Conservation (phyloP, 2,329 filamentous ascomycete species). For the Elsinoe necatrix region DNA sequence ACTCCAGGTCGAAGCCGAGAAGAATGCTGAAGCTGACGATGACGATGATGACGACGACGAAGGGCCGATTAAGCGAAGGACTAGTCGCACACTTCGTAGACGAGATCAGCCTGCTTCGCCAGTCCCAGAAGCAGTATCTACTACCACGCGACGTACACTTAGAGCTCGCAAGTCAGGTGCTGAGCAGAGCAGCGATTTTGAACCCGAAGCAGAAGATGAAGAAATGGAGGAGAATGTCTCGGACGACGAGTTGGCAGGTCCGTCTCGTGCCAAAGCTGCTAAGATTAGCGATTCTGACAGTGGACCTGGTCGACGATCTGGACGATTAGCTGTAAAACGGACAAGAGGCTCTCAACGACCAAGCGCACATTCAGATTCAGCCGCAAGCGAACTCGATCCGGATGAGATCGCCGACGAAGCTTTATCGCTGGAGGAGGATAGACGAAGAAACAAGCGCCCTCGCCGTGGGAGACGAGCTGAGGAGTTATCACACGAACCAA, state of each 20-base stretch:
- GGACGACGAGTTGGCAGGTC: constrained; percentile 16
- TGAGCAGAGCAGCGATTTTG: constrained; percentile 56
- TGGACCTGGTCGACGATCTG: constrained; percentile 39
- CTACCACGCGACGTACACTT: constrained; percentile 31
- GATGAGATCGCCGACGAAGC: constrained; percentile 48
- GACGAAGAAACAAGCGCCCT: constrained; percentile 36
- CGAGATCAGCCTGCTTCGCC: constrained; percentile 26
- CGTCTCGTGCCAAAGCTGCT: constrained; percentile 21
- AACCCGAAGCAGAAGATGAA: constrained; percentile 50
- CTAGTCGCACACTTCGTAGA: constrained; percentile 30
- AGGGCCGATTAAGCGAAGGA: constrained; percentile 40
- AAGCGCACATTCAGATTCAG: constrained; percentile 40
- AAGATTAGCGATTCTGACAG: constrained; percentile 31
- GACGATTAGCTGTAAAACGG: constrained; percentile 42
- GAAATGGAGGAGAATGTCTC: constrained; percentile 38
- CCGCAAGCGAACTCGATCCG: constrained; percentile 39
- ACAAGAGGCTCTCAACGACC: constrained; percentile 32
- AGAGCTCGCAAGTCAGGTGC: constrained; percentile 34
- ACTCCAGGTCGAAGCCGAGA: constrained; percentile 24
- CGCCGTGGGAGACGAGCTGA: constrained; percentile 20
- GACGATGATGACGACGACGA: constrained; percentile 53
- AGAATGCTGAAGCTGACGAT: constrained; percentile 39
- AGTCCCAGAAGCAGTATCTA: constrained; percentile 20
- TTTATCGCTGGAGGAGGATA: constrained; percentile 49
- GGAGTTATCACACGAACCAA: constrained; percentile 38